These are phyloP conservation scores for Hymenotorrendiella dingleyae DNA, from an alignment of 2,329 filamentous ascomycete species.

Conservation along the genomic window DNA sequence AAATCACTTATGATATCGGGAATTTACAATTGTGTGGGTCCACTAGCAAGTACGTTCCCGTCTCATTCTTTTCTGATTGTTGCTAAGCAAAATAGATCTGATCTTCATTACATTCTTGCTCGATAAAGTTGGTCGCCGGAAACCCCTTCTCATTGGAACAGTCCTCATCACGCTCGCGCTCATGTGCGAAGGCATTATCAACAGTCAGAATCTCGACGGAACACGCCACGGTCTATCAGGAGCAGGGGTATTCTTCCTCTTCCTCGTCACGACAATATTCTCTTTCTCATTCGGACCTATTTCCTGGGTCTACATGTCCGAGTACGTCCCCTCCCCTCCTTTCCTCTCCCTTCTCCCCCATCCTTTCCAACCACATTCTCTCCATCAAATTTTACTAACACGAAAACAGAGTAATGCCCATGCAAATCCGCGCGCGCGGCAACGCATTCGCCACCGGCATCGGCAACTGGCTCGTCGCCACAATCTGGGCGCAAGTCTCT, in stretches of 20 bases:
- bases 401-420: conserved; percentile 46
- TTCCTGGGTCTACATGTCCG: conserved; percentile 36
- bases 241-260: conserved; percentile 60
- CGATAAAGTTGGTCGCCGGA: conserved; percentile 46
- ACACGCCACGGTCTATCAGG: conserved; percentile 44
- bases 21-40: conserved; percentile 56
- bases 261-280: conserved; percentile 54
- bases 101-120: conserved; percentile 54
- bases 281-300: conserved; percentile 53
- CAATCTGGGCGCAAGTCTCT: conserved; percentile 52
- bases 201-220: conserved; percentile 42
- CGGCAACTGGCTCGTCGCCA: conserved; percentile 54
- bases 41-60: conserved; percentile 33
- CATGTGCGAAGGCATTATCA: conserved; percentile 54
- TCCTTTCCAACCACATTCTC: conserved; percentile 58
- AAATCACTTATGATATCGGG: conserved; percentile 49
- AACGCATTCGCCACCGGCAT: conserved; percentile 52
- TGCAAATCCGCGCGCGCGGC: conserved; percentile 56
- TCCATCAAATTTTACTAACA: background rate
- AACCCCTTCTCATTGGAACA: conserved; percentile 48
- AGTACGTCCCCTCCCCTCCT: conserved; percentile 7
- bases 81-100: conserved; percentile 36
- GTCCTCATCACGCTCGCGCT: conserved; percentile 50
- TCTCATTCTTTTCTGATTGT: background rate
- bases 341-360: conserved; percentile 49